Evolutionary conservation across 768 basidiomycete species (phyloP), one percentile per base, ranked within the genome.

Genomic region (Boletales sp.): DNA sequence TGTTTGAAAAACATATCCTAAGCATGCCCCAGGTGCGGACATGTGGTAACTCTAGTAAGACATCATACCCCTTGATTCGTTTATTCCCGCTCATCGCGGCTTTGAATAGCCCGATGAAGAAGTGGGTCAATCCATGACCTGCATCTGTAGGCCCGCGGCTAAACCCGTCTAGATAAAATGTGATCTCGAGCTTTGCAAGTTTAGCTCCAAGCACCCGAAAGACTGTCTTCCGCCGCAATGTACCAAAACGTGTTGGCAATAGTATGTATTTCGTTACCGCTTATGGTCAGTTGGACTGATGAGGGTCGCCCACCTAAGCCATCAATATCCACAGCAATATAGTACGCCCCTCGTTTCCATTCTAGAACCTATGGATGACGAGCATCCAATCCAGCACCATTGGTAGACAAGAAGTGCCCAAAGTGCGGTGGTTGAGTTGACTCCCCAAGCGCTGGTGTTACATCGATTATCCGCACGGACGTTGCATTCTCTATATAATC

Each of bases 251-350:
- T 86, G 84, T 64, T 85, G 84, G 82, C 84, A 86, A 66, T 85
- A 86, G 84, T 86, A 66, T 58, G 84, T 71, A 10, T 4, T 29
- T 37, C 14, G 18, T 27, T 43, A 6, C 9, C 29, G 2, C 34
- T 43, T 18, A 30, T 39, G 30, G n/a, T 31, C 36, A 17, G 36
- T 34, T 13, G 11, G 38, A 40, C 51, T 70, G 41, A 63, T 41
- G 32, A 8, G 36, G 17, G 37, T 40, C 27, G 7, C 49, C 34
- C 40, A 47, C 53, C 31, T 34, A 48, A 84, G 82, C 55, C 81
- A 69, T 39, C 80, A 84, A 61, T 83, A 72, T 54, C 82, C 83
- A 21, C 80, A 87, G 57, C 84, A 84, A 61, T 87, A 86, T 61
- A 76, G 78, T 79, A 55, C 40, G 74, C 58, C 15, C 24, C 17